Evolutionary conservation across 2,329 filamentous ascomycete species (phyloP).

Genomic region (Paraconiothyrium sp.): DNA sequence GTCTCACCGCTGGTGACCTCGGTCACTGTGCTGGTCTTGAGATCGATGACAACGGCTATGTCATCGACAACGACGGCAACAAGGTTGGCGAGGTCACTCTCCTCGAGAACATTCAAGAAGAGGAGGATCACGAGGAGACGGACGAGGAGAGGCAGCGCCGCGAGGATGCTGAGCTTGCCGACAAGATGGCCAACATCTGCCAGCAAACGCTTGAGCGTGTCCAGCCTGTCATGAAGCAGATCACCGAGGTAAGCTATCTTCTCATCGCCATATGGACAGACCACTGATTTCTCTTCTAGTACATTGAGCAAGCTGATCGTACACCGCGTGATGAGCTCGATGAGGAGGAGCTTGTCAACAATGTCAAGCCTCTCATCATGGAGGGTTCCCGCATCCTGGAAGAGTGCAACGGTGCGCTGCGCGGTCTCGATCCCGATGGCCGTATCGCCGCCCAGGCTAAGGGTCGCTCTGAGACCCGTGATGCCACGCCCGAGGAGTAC

Average conservation of each 20-base stretch:
- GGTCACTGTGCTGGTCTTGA: constrained; percentile 63
- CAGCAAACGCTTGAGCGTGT: constrained; percentile 84
- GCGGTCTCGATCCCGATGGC: constrained; percentile 88
- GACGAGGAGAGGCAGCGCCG: constrained; percentile 57
- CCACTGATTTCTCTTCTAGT: constrained; percentile 57
- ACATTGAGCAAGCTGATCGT: constrained; percentile 81
- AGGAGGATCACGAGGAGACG: constrained; percentile 63
- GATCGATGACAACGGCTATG: constrained; percentile 63
- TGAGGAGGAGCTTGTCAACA: constrained; percentile 85
- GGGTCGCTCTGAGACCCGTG: constrained; percentile 76
- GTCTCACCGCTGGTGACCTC: constrained; percentile 61
- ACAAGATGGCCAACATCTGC: constrained; percentile 77
- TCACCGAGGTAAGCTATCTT: constrained; percentile 71
- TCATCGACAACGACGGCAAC: constrained; percentile 66
- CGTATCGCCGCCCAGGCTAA: constrained; percentile 86
- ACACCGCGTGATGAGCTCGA: constrained; percentile 88
- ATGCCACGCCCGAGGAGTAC: constrained; percentile 84
- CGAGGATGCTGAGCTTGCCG: constrained; percentile 78
- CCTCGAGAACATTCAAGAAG: constrained; percentile 68
- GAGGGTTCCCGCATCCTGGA: constrained; percentile 83
- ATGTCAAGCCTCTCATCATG: constrained; percentile 88
- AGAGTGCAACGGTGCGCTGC: constrained; percentile 86
- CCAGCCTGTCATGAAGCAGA: constrained; percentile 85
- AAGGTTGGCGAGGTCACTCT: constrained; percentile 71
- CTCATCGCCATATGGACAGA: neutral